A percentile compares a stretch with the other conserved stretches of the same genome.
Conservation (phyloP, 208 protist species). For the Sergeia podlipaevii region DNA sequence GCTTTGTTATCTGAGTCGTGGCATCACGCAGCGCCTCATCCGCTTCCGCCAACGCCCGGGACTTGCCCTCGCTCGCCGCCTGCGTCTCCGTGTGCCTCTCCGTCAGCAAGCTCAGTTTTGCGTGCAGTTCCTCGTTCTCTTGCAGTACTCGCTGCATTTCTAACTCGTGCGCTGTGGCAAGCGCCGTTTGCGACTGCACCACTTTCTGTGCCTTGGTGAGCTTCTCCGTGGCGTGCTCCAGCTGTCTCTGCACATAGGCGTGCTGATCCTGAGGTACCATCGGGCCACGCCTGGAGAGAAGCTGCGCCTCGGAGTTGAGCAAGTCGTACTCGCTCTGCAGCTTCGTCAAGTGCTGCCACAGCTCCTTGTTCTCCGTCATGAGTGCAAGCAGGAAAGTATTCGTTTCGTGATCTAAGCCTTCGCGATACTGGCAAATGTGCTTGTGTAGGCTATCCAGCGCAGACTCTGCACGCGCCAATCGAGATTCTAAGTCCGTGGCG, state of each 20-base stretch:
- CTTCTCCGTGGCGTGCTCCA: constrained; percentile 44
- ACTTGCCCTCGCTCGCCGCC: constrained; percentile 6
- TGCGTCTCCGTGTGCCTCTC: neutral
- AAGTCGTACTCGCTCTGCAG: constrained; percentile 55
- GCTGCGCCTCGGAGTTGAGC: constrained; percentile 29
- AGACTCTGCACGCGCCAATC: constrained; percentile 42
- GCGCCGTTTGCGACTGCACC: constrained; percentile 42
- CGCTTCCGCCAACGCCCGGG: constrained; percentile 20
- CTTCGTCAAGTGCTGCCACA: constrained; percentile 57
- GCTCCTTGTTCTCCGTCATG: constrained; percentile 70
- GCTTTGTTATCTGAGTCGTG: constrained; percentile 19
- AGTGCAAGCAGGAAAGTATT: constrained; percentile 42
- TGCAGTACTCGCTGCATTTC: constrained; percentile 47
- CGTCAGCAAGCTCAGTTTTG: constrained; percentile 30
- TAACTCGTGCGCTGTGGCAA: constrained; percentile 47
- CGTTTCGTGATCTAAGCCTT: constrained; percentile 37
- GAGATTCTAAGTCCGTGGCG: constrained; percentile 52
- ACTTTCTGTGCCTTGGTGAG: constrained; percentile 56
- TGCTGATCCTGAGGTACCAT: constrained; percentile 47
- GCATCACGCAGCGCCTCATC: constrained; percentile 28
- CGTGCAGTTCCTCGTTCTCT: constrained; percentile 35
- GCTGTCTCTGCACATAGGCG: constrained; percentile 56
- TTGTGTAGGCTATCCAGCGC: constrained; percentile 30
- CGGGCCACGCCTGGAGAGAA: constrained; percentile 26
- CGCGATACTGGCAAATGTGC: constrained; percentile 31